These are phyloP conservation scores for Pelargonium exstipulatum DNA, from an alignment of 441 rosid species.

Conservation along the genomic window DNA sequence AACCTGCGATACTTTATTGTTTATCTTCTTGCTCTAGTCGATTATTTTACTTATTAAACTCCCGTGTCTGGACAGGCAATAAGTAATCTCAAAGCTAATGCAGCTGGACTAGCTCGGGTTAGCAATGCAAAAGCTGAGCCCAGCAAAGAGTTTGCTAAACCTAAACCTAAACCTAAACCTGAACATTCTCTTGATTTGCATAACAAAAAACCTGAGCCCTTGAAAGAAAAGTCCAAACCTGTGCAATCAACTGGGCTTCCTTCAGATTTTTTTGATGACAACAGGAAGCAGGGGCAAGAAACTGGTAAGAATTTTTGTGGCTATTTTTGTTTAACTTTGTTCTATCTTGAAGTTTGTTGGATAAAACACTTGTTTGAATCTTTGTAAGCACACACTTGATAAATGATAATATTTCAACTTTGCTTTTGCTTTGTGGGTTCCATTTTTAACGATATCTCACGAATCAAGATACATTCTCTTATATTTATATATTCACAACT, in stretches of 20 bases:
- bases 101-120: constrained; percentile 32
- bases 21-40: constrained; percentile 9
- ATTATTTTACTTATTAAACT: constrained; percentile 15
- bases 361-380: background rate
- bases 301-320: constrained; percentile 35
- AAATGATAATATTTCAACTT: background rate
- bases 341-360: background rate
- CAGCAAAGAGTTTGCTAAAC: constrained; percentile 3
- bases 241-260: constrained; percentile 54
- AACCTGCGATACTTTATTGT: background rate
- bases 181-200: constrained; percentile 24
- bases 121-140: constrained; percentile 22
- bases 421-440: background rate
- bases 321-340: background rate
- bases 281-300: constrained; percentile 29
- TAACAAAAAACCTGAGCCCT: constrained; percentile 25
- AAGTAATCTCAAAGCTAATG: constrained; percentile 54
- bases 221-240: constrained; percentile 26
- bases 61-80: constrained; percentile 49
- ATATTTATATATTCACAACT: background rate
- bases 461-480: background rate
- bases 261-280: constrained; percentile 51
- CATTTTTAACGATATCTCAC: background rate
- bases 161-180: constrained; percentile 23
- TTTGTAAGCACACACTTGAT: background rate